Evolutionary conservation across 805 yeast species (phyloP), one percentile per base, ranked within the genome.

Genomic region (Teunomyces aglyptinius): DNA sequence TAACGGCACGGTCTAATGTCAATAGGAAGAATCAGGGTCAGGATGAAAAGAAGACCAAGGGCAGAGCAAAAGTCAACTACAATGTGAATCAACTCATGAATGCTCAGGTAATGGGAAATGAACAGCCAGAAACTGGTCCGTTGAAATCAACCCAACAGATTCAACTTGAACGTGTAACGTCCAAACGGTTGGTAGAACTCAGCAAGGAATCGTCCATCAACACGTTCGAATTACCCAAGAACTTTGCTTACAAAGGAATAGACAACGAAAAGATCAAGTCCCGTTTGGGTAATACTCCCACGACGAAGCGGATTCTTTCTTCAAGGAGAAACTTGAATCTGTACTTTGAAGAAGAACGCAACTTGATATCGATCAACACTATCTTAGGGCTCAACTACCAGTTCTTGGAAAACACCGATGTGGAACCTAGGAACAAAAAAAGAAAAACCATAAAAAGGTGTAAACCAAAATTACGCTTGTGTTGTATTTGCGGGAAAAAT

Each of bases 301-400:
- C 73, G 10, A 70, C 77, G 3, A 72, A 72, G 55, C 63, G 59
- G 41, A 71, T 73, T 15, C 52, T 73, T 26, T 67, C 76, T 22
- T 75, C 77, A 1, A 57, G 71, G 27, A 58, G 77, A 33, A 73
- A 70, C 55, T 64, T 73, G 53, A 70, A 68, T 47, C 67, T 65
- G 64, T 72, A 72, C 50, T 71, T 72, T 47, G 77, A 73, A 55
- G 77, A 73, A 51, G 77, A 73, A 49, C 57, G 74, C 26, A 71
- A 73, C 55, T 60, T 71, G 53, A 67, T 73, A 8, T 63, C 75
- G 18, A 62, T 72, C 43, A 73, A 73, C 53, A 57, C 75, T 26
- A 71, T 73, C n/a, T 60, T 72, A 44, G 63, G 63, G 38, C 60
- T 68, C 39, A 70, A 69, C 51, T 73, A 61, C 54, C 71, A 69